A percentile compares a stretch with the other conserved stretches of the same genome.
Conservation (phyloP, 768 basidiomycete genomes). For the Leccinum pellstonianum region DNA sequence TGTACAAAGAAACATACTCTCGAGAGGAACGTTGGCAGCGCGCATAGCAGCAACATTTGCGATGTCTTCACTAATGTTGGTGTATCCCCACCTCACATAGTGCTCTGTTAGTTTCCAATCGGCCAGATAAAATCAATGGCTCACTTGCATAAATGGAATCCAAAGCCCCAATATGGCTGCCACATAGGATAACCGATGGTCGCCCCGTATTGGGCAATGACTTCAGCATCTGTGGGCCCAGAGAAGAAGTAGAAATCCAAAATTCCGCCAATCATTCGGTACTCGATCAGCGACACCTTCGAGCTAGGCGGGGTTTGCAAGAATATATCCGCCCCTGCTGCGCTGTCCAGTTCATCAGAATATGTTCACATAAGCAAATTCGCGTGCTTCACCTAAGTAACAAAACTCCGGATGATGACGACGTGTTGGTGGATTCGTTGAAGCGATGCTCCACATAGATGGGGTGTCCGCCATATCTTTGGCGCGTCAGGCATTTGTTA, state of each 20-base stretch:
- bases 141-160: slow-evolving; percentile 72
- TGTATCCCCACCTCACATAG: slow-evolving; percentile 43
- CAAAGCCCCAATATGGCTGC: slow-evolving; percentile 76
- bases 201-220: slow-evolving; percentile 68
- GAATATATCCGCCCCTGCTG: slow-evolving; percentile 72
- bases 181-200: slow-evolving; percentile 68
- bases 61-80: slow-evolving; percentile 53
- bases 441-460: slow-evolving; percentile 75
- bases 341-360: slow-evolving; percentile 35
- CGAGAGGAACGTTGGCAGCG: slow-evolving; percentile 69
- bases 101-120: not conserved
- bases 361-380: not conserved
- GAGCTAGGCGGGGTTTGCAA: slow-evolving; percentile 58
- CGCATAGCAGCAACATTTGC: slow-evolving; percentile 58
- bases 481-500: not conserved
- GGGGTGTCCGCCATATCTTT: slow-evolving; percentile 70
- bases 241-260: slow-evolving; percentile 80
- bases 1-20: slow-evolving; percentile 42
- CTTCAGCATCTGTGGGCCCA: slow-evolving; percentile 48
- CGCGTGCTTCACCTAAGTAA: slow-evolving; percentile 51
- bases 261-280: slow-evolving; percentile 71
- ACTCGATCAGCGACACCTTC: slow-evolving; percentile 63
- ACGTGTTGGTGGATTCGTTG: slow-evolving; percentile 46
- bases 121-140: not conserved
- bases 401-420: slow-evolving; percentile 75